Evolutionary conservation across 2,329 filamentous ascomycete genomes (phyloP).

Genomic region (Trichophyton rubrum): DNA sequence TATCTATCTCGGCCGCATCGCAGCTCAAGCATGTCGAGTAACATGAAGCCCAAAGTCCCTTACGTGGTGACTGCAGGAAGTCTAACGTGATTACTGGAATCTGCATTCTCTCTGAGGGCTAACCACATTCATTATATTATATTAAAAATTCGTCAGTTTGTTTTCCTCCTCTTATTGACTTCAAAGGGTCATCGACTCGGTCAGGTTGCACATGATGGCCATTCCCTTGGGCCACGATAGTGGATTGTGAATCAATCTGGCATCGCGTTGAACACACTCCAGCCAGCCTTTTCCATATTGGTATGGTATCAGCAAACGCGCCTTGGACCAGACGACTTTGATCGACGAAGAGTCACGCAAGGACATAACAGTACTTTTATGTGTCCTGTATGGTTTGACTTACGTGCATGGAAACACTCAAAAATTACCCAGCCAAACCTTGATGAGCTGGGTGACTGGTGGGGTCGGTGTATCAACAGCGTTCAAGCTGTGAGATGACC

Average conservation of each 20-base stretch:
- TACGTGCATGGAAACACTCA: background rate
- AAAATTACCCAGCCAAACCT: background rate
- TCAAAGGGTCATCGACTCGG: background rate
- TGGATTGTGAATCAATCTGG: background rate
- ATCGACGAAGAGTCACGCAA: background rate
- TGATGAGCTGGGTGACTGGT: background rate
- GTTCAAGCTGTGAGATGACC: background rate
- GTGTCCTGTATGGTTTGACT: background rate
- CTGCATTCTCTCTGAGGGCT: background rate
- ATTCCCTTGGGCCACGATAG: background rate
- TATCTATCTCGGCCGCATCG: background rate
- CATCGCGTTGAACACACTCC: background rate
- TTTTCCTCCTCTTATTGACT: background rate
- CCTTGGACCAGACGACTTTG: background rate
- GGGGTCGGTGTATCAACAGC: background rate
- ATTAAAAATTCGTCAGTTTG: background rate
- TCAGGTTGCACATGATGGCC: background rate
- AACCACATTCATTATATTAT: background rate
- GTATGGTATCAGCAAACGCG: background rate
- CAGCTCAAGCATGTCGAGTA: background rate
- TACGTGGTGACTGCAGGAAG: conserved; percentile 2
- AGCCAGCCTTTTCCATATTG: background rate
- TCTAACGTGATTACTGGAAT: background rate
- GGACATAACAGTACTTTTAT: background rate
- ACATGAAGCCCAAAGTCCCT: background rate